phyloP scores from a whole-genome alignment of 176 grass and related monocot genomes.

The Musa schizocarpa region DNA sequence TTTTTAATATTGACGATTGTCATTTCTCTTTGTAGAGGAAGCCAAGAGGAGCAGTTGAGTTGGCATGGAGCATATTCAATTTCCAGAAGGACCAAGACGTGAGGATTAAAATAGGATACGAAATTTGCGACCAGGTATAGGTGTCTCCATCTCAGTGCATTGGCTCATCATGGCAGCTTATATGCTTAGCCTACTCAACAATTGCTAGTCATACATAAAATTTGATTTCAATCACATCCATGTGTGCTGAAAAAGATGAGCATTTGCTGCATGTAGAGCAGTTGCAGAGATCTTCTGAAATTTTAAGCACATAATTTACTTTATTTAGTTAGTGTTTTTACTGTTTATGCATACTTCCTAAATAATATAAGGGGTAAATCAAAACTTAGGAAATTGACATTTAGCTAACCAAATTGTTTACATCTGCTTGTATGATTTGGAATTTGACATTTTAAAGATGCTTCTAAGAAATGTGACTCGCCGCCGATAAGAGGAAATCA shows the following conservation, averaged over 20 bases:
- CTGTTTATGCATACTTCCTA: too few species aligned
- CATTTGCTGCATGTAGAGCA: too few species aligned
- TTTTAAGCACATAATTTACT: too few species aligned
- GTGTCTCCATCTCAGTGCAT: background rate
- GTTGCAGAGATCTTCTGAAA: too few species aligned
- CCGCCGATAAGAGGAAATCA: too few species aligned
- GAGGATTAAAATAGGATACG: conserved; percentile 77
- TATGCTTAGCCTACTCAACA: background rate
- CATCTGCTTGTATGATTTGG: too few species aligned
- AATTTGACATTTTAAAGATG: too few species aligned
- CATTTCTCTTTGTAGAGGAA: conserved; percentile 30
- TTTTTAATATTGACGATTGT: background rate
- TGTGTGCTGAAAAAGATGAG: background rate
- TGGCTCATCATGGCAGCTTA: background rate
- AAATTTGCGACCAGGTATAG: conserved; percentile 49
- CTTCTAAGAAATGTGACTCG: too few species aligned
- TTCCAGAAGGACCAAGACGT: conserved; percentile 73
- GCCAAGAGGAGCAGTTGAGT: conserved; percentile 41
- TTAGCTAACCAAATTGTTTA: too few species aligned
- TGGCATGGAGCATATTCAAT: conserved; percentile 71
- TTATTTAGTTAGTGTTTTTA: too few species aligned
- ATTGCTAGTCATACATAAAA: background rate
- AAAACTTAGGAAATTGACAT: too few species aligned
- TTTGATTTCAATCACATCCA: background rate
- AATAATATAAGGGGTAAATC: too few species aligned